A percentile compares a stretch with the other conserved stretches of the same genome.
phyloP scores from a whole-genome alignment of 164 flowering plant species.

The Vitis riparia region DNA sequence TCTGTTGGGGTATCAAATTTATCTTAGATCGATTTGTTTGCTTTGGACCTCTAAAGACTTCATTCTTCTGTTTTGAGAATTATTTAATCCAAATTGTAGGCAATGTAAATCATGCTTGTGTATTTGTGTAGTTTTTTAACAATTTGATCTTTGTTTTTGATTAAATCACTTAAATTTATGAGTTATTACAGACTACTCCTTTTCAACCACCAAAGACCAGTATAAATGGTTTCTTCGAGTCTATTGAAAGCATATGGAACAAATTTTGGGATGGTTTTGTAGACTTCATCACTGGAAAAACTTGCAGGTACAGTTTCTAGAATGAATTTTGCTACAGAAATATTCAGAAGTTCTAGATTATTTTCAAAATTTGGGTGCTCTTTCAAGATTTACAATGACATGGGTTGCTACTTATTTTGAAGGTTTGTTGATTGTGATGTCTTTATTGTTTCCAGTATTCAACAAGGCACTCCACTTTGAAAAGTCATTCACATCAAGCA shows the following conservation, averaged over 20 bases:
- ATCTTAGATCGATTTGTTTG: not conserved
- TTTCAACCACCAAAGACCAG: slow-evolving; percentile 47
- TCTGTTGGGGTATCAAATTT: not conserved
- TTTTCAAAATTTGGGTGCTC: too few relatives aligned
- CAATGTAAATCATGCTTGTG: not conserved
- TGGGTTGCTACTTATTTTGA: too few relatives aligned
- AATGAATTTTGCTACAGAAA: not conserved
- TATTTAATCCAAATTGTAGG: not conserved
- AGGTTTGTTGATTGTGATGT: not conserved
- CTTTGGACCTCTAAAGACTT: not conserved
- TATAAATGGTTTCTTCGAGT: slow-evolving; percentile 56
- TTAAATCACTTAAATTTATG: not conserved
- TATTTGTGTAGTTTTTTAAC: not conserved
- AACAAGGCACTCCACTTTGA: not conserved
- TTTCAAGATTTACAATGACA: too few relatives aligned
- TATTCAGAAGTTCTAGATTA: too few relatives aligned
- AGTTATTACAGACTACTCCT: slow-evolving; percentile 45
- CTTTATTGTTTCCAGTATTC: not conserved
- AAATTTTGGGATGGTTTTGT: slow-evolving; percentile 54
- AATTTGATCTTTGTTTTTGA: not conserved
- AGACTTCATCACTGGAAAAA: slow-evolving; percentile 76
- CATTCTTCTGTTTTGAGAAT: not conserved
- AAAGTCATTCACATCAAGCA: not conserved
- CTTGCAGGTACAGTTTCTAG: slow-evolving; percentile 65
- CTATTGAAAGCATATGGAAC: slow-evolving; percentile 57